Base-by-base conservation (phyloP, 345 rosid genomes). In the Camelina hispida region DNA sequence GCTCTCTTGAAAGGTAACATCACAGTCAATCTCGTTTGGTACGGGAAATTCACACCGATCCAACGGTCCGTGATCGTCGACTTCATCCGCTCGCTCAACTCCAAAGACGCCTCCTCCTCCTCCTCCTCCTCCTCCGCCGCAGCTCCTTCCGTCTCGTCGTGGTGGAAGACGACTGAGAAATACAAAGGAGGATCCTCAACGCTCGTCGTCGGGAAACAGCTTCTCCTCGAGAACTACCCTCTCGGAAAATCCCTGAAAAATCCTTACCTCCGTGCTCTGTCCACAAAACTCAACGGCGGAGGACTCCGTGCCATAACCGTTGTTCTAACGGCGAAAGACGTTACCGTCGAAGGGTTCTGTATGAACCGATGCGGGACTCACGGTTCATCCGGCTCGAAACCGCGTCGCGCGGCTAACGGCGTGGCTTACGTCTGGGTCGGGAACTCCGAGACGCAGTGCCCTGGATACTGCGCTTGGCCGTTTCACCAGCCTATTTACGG, bases 381-480 rank as follows among this genome's bases (percentile, higher is more conserved):
- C 72, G 94, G 90, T 32, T 62, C 78, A 7, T 68, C 74, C 5
- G 57, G 16, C 17, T 73, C 74, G 30, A 66, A 65, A 20, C 7
- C 81, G 1, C 78, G 78, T 1, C 64, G 78, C 15, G 75, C 75
- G 2, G 71, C 60, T 37, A 77, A 77, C 64, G 77, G 77, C 17
- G 76, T 72, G 2, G 77, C 87, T 11, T 93, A 85, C 59, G 80
- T 87, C 0, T 91, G 98, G 98, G 94, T 89, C 0, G 97, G 97
- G 9, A 86, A 93, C 83, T 81, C 98, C 11, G 86, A 52, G 75
- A 71, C 73, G 47, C 88, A 78, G 76, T 93, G 98, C 37, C 96
- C 96, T 0, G 97, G 97, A 6, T 85, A 90, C 23, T 93, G 97
- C 79, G 91, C 95, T 40, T 93, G 98, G 98, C 96, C 96, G 5